Evolutionary conservation across 2,329 filamentous ascomycete genomes (phyloP).

Genomic region (Aspergillus puulaauensis): DNA sequence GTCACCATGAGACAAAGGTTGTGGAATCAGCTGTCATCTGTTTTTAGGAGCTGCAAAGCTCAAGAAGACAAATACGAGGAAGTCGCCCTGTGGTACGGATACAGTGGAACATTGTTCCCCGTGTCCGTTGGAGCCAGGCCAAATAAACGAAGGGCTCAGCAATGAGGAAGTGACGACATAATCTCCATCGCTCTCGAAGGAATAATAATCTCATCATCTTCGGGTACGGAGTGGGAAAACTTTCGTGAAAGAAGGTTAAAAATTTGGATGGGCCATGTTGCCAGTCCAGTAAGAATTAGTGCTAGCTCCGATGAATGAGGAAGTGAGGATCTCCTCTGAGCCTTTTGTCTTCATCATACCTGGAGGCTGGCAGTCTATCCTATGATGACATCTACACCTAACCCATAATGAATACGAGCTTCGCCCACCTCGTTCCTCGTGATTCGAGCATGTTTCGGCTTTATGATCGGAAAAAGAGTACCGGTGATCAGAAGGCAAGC

Average conservation of each 20-base stretch:
- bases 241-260: not conserved
- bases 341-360: not conserved
- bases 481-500: not conserved
- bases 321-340: too few relatives aligned
- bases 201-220: not conserved
- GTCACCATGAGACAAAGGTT: not conserved
- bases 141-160: not conserved
- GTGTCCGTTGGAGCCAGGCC: not conserved
- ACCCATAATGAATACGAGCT: slow-evolving; percentile 3
- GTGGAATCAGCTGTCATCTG: not conserved
- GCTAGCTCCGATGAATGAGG: too few relatives aligned
- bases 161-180: not conserved
- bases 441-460: not conserved
- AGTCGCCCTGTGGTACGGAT: not conserved
- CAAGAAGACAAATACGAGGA: not conserved
- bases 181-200: not conserved
- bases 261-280: too few relatives aligned
- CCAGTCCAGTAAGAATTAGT: too few relatives aligned
- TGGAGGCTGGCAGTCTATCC: not conserved
- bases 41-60: not conserved
- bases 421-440: not conserved
- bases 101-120: not conserved
- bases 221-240: too few relatives aligned
- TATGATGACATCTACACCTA: not conserved
- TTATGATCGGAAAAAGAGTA: not conserved